Evolutionary conservation across 23 red algal species (phyloP).

Genomic region (Gracilaria vermiculophylla): DNA sequence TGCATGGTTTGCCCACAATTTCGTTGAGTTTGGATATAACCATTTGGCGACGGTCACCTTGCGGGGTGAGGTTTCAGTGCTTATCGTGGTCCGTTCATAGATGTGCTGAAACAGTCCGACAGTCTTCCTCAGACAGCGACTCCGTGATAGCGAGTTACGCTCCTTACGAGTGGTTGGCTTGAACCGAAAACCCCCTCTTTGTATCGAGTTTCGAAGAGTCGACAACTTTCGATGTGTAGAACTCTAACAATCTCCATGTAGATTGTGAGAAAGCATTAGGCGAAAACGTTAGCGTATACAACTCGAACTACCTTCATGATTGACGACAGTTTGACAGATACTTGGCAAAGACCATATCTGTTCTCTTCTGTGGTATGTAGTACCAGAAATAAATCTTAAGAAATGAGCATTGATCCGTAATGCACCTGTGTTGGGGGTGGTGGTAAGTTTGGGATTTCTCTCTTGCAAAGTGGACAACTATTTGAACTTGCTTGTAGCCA

Average conservation of each 20-base stretch:
- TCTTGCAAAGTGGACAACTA: constrained; percentile 92
- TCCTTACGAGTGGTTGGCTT: not conserved
- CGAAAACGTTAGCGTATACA: not conserved
- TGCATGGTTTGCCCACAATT: not conserved
- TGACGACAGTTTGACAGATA: not conserved
- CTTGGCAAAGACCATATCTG: not conserved
- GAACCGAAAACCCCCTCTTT: not conserved
- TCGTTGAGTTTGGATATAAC: not conserved
- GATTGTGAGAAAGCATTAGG: not conserved
- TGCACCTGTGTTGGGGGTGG: constrained; percentile 62
- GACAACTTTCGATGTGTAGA: not conserved
- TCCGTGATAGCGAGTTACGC: not conserved
- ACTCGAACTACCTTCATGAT: not conserved
- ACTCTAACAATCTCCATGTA: not conserved
- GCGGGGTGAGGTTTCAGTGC: no score
- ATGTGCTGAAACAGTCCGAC: not conserved
- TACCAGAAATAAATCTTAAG: not conserved
- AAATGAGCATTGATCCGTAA: constrained; percentile 61
- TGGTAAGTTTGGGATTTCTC: constrained; percentile 77
- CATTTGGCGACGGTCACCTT: not conserved
- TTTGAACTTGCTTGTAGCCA: constrained; percentile 86
- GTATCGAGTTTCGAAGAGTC: not conserved
- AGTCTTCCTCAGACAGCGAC: not conserved
- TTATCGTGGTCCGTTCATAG: not conserved
- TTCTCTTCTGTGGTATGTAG: not conserved